A percentile compares a stretch with the other conserved stretches of the same genome.
Evolutionary conservation across 2,329 filamentous ascomycete species (phyloP).

Genomic region (Diaporthe ampelina): DNA sequence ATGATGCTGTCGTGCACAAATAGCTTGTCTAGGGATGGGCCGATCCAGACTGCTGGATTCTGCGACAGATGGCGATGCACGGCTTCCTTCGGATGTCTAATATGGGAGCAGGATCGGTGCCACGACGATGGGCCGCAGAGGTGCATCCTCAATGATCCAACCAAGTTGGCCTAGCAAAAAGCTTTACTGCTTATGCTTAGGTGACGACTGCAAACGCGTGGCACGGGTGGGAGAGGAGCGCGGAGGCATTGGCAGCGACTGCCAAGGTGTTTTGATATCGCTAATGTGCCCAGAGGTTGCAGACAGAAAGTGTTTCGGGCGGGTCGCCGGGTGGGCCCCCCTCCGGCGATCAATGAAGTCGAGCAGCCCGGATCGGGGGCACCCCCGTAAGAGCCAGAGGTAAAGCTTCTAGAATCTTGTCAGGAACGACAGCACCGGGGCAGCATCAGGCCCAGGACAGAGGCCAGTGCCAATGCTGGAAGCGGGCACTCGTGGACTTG

Average conservation of each 20-base stretch:
- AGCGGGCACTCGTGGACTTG: constrained; percentile 5
- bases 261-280: constrained; percentile 31
- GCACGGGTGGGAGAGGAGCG: not conserved
- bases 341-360: constrained; percentile 27
- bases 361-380: constrained; percentile 22
- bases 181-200: not conserved
- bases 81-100: constrained; percentile 8
- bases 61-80: not conserved
- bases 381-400: not conserved
- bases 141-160: constrained; percentile 8
- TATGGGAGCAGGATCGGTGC: constrained; percentile 7
- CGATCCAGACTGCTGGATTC: constrained; percentile 20
- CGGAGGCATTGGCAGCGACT: constrained; percentile 11
- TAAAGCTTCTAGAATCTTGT: constrained; percentile 36
- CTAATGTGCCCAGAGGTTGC: constrained; percentile 20
- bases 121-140: not conserved
- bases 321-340: constrained; percentile 21
- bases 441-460: constrained; percentile 9
- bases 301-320: constrained; percentile 27
- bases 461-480: not conserved
- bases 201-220: constrained; percentile 18
- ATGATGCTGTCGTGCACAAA: constrained; percentile 1
- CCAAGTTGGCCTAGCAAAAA: not conserved
- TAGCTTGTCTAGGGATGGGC: constrained; percentile 8
- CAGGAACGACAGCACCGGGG: not conserved